Conservation (phyloP, 306 rosid species). For the Cyamopsis tetragonoloba region DNA sequence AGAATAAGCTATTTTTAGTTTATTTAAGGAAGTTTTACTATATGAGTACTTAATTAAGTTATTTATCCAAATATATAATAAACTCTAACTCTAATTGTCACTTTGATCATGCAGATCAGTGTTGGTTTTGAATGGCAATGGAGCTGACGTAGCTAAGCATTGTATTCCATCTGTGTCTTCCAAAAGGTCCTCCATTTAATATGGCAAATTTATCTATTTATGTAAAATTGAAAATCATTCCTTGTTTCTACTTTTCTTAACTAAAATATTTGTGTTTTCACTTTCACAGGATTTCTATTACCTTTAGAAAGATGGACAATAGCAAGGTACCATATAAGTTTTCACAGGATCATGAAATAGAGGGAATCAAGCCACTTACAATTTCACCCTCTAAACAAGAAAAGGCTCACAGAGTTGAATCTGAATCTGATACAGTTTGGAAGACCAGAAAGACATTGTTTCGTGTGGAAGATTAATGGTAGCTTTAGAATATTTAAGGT, state of each 20-base stretch:
- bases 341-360: conserved; percentile 38
- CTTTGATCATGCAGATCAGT: conserved; percentile 44
- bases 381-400: conserved; percentile 1
- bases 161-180: conserved; percentile 49
- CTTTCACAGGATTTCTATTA: conserved; percentile 56
- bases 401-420: background rate
- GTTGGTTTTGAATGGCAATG: conserved; percentile 47
- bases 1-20: no score
- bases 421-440: background rate
- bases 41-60: no score
- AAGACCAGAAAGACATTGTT: background rate
- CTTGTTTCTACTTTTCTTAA: background rate
- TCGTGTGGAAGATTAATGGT: conserved; percentile 10
- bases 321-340: conserved; percentile 42
- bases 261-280: background rate
- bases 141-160: conserved; percentile 54
- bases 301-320: conserved; percentile 58
- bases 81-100: background rate
- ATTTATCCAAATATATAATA: no score
- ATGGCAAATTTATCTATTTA: background rate
- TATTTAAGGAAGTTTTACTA: no score
- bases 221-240: background rate
- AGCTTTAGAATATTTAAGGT: conserved; percentile 5
- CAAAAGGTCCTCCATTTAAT: conserved; percentile 36
- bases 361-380: conserved; percentile 34